Conservation (phyloP, 2,329 filamentous ascomycete genomes). For the Pyrenochaeta sp. region DNA sequence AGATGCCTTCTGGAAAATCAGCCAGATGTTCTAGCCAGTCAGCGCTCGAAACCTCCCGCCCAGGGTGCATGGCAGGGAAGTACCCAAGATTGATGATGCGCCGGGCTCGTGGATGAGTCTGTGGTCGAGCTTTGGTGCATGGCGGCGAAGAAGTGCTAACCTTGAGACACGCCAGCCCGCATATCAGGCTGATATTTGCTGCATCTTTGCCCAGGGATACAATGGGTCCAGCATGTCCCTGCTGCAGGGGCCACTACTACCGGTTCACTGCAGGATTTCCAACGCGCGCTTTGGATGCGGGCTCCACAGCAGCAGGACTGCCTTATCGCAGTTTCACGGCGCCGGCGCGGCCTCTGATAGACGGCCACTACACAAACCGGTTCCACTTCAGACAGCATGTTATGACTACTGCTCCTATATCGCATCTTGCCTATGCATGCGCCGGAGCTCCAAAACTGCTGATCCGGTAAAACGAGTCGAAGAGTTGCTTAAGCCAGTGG, state of each 20-base stretch:
- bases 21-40: conserved; percentile 30
- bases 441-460: conserved; percentile 33
- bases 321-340: conserved; percentile 52
- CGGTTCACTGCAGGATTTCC: conserved; percentile 32
- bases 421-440: conserved; percentile 27
- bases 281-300: conserved; percentile 24
- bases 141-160: conserved; percentile 29
- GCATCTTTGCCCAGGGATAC: conserved; percentile 31
- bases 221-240: conserved; percentile 21
- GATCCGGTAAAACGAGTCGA: conserved; percentile 44
- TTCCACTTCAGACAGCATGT: conserved; percentile 28
- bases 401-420: conserved; percentile 33
- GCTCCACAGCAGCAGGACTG: conserved; percentile 32
- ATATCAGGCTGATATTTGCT: conserved; percentile 46
- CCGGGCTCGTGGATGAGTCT: conserved; percentile 19
- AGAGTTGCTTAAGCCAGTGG: conserved; percentile 21
- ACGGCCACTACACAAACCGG: conserved; percentile 24
- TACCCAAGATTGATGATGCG: conserved; percentile 21
- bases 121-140: conserved; percentile 18
- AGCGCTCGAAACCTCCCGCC: conserved; percentile 15
- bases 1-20: conserved; percentile 25
- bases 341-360: conserved; percentile 37
- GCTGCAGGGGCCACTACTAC: conserved; percentile 25
- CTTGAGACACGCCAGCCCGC: conserved; percentile 32
- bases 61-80: conserved; percentile 7